Conservation (phyloP, 495 filamentous ascomycete species). For the Trichoderma reesei region DNA sequence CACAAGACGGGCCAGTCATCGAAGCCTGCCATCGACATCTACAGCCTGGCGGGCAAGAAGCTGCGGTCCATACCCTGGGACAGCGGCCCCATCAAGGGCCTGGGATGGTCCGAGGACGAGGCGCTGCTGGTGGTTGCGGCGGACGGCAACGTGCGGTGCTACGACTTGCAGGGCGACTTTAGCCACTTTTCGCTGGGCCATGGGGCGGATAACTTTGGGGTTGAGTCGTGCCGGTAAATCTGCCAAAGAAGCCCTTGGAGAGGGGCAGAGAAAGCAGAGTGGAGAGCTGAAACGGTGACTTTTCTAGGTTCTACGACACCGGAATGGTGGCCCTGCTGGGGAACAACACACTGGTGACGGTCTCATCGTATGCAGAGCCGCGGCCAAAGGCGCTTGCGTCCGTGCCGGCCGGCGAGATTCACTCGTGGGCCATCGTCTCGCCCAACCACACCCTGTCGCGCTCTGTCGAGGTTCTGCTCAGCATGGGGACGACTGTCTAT, state of each 20-base stretch:
- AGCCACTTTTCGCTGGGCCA: conserved; percentile 91
- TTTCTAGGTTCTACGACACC: conserved; percentile 61
- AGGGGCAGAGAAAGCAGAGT: neutral
- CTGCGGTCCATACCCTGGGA: conserved; percentile 72
- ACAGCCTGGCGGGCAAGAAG: conserved; percentile 81
- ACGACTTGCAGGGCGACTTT: conserved; percentile 89
- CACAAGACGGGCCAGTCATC: conserved; percentile 60
- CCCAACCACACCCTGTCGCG: conserved; percentile 87
- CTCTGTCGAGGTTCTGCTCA: conserved; percentile 86
- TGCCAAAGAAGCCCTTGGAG: neutral
- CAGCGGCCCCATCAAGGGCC: conserved; percentile 74
- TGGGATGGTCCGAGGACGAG: conserved; percentile 97
- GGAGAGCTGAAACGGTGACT: neutral
- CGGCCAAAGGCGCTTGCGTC: conserved; percentile 72
- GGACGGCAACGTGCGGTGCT: conserved; percentile 85
- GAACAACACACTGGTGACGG: conserved; percentile 79
- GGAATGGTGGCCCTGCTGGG: conserved; percentile 89
- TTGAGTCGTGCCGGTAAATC: conserved; percentile 58
- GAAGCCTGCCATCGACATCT: conserved; percentile 85
- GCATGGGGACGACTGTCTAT: conserved; percentile 75
- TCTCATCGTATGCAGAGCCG: conserved; percentile 84
- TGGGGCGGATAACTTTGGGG: conserved; percentile 78
- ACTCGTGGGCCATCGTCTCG: conserved; percentile 83
- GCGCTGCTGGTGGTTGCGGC: conserved; percentile 79
- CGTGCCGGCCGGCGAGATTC: conserved; percentile 67